Base-by-base conservation (phyloP, 768 basidiomycete genomes). In the Pisolithus orientalis region DNA sequence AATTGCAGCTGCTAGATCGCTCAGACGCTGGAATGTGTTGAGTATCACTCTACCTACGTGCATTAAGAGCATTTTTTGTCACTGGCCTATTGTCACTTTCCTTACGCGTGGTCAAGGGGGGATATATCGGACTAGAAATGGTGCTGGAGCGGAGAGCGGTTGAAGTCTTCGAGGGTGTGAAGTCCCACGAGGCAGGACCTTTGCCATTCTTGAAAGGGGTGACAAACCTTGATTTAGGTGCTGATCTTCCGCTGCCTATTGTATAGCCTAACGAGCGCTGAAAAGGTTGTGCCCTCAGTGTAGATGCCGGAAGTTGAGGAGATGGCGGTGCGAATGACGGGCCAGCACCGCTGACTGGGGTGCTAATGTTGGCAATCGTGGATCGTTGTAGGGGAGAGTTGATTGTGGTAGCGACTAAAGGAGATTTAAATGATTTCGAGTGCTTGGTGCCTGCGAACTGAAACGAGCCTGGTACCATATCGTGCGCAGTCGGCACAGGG, bases 151-250 rank as follows among this genome's bases (percentile, higher is more conserved):
- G 34, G 2, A 53, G 24, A 8, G 58, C 48, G 4, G 53, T 49
- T 31, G 42, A 17, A 24, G 54, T 24, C 17, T 47, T 40, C 16
- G 24, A 29, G 11, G 45, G 37, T 31, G 44, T 44, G 38, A 50
- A 16, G 13, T 24, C 45, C 16, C 48, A 32, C 25, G 76, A 72
- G 37, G 70, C 71, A 44, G 78, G 76, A 55, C 68, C 70, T 70
- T 77, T 70, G 27, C 76, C 78, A 5, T 65, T 49, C 59, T 85
- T 87, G 63, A 87, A 86, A 0, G 84, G 84, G 1, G 83, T 85
- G 6, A 76, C 65, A 54, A 85, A 85, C n/a, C 71, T 72, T 31
- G 59, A 55, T 54, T 53, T 62, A 9, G 71, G 67, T 32, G 73
- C 66, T 6, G 66, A 65, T 29, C 54, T 64, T 47, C 65, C 65